Base-by-base conservation (phyloP, 495 filamentous ascomycete species). In the Lophium mytilinum region DNA sequence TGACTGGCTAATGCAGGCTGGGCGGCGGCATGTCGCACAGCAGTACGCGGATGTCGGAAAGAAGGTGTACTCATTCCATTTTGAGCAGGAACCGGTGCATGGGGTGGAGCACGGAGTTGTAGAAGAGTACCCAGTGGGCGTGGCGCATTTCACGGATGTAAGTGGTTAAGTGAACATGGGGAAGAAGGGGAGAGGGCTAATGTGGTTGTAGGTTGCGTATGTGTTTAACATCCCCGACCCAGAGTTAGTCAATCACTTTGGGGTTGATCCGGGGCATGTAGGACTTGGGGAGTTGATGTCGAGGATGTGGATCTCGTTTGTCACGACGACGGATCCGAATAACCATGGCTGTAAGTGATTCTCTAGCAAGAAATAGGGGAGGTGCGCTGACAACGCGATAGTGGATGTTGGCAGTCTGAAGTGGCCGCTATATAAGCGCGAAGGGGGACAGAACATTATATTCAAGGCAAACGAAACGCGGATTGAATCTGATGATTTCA, bases 21-120 rank as follows among this genome's bases (percentile, higher is more conserved):
- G 63, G 12, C 55, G 65, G 24, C 54, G 65, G 9, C 37, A 35
- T 35, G 43, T 50, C 12, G 53, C 61, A 4, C 14, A 51, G n/a
- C 45, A 43, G 30, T 49, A 37, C 21, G 19, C 43, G 9, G 46
- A 24, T 34, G 33, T 15, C 10, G 17, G 48, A 19, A 35, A 60
- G 19, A 57, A 57, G 7, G 57, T 60, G 11, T 63, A 56, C 46
- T 55, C 56, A 11, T 63, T 55, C 19, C 57, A 56, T 14, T 63
- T 63, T 43, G 52, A 57, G 17, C 61, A 65, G 40, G 15, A 40
- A n/a, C 67, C 66, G 9, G 61, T 53, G 66, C 36, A 69, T 48
- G 59, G 54, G 9, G 42, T 50, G 8, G 52, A 66, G 24, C 40
- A 55, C 9, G 40, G 52, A 24, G 61, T 68, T 43, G 40, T 56